Base-by-base conservation (phyloP, 495 filamentous ascomycete genomes). In the Ramalina peruviana region DNA sequence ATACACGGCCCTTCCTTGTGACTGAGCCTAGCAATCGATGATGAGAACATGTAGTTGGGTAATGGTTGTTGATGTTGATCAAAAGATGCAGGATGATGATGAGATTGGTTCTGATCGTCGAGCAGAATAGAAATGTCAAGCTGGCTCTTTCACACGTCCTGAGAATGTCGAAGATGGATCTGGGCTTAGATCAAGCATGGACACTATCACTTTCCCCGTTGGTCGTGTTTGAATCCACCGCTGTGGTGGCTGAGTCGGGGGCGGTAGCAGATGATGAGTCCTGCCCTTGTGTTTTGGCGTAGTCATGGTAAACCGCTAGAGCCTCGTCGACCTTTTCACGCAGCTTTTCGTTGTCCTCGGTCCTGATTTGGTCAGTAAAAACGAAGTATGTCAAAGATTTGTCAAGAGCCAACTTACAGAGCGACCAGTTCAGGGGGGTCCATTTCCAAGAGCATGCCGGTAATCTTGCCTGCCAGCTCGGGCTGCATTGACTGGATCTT, bases 361-460 rank as follows among this genome's bases (percentile, higher is more conserved):
- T 81, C 47, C 92, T 98, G 51, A 36, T 43, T 49, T 41, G 51
- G 51, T 66, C 54, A 64, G 60, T 27, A 25, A 13, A 6, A 43
- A 42, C 3, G 3, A 0, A 25, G 15, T 26, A 36, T 3, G 20
- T 48, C 19, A 42, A 25, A 0, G 17, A 20, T n/a, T 30, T 7
- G 13, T 43, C 21, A 39, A 20, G 23, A 36, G 53, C 43, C 55
- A 51, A 88, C 92, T 87, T 81, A 98, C 92, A 99, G 75, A 66
- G 83, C 83, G 60, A 99, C 69, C 54, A 99, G 70, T 73, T 99
- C 92, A 42, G 71, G 55, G 64, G 96, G 96, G 54, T 96, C 92
- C 92, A 99, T 99, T 77, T 99, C 92, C 58, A 99, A 64, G 60
- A 99, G 80, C 92, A 99, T 99, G 67, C 92, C 92, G 52, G 92